A percentile compares a stretch with the other conserved stretches of the same genome.
These are phyloP conservation scores for Calycina herbarum DNA, from an alignment of 2,329 filamentous ascomycete species.

Conservation along the genomic window DNA sequence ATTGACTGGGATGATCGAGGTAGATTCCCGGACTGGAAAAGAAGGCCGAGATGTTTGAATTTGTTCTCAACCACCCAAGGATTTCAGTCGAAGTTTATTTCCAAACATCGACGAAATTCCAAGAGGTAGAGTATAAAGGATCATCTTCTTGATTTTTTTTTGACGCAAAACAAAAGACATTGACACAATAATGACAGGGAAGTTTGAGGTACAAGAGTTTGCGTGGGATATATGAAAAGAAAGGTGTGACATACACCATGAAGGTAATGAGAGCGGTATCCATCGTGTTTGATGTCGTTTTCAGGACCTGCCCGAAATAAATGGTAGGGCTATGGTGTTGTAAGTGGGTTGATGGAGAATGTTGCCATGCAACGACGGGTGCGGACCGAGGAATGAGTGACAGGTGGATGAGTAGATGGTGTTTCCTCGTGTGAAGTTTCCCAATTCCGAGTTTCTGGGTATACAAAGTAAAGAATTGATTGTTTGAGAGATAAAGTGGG, in stretches of 20 bases:
- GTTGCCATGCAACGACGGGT: neutral
- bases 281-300: slow-evolving; percentile 23
- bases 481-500: neutral
- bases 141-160: neutral
- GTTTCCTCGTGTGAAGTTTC: neutral
- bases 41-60: slow-evolving; percentile 3
- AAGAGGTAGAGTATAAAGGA: neutral
- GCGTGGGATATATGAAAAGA: slow-evolving; percentile 16
- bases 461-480: neutral
- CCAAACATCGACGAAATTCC: slow-evolving; percentile 2
- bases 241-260: slow-evolving; percentile 57
- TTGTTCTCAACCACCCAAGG: neutral
- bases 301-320: slow-evolving; percentile 23
- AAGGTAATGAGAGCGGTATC: slow-evolving; percentile 67
- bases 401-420: neutral
- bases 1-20: neutral
- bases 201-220: neutral
- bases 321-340: neutral
- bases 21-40: neutral
- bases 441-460: neutral
- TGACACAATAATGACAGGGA: neutral
- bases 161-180: neutral
- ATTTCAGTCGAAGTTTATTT: neutral
- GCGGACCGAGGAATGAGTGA: neutral
- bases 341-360: neutral